phyloP scores from a whole-genome alignment of 441 rosid species.

The Monsonia emarginata region DNA sequence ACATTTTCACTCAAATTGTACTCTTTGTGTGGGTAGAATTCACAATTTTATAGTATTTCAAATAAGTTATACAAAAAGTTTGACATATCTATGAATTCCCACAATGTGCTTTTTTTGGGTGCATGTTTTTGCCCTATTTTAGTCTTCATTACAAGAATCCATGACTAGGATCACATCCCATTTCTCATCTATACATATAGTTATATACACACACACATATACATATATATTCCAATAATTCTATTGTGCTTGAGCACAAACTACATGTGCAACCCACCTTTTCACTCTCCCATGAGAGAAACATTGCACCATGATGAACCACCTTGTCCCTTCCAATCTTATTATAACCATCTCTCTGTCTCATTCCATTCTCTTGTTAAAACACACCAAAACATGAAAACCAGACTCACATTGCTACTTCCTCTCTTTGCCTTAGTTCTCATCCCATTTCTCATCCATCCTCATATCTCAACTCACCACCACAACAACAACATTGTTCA shows the following conservation, averaged over 20 bases:
- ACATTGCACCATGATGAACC: no score
- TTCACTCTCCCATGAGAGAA: not conserved
- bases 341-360: conserved; percentile 11
- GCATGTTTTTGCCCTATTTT: no score
- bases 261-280: conserved; percentile 8
- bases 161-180: no score
- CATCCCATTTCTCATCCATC: conserved; percentile 22
- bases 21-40: no score
- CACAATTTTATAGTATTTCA: no score
- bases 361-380: conserved; percentile 12
- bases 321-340: not conserved
- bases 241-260: conserved; percentile 5
- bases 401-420: conserved; percentile 19
- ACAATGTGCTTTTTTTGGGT: no score
- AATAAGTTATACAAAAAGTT: no score
- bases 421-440: conserved; percentile 27
- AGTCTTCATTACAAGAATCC: no score
- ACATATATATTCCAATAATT: conserved; percentile 13
- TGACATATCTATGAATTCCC: no score
- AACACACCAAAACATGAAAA: conserved; percentile 23
- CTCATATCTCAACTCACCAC: conserved; percentile 20
- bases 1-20: no score
- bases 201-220: no score
- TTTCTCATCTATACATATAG: no score
- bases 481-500: conserved; percentile 21